Evolutionary conservation across 768 basidiomycete genomes (phyloP), one percentile per base, ranked within the genome.

Genomic region (Lentinula sp.): DNA sequence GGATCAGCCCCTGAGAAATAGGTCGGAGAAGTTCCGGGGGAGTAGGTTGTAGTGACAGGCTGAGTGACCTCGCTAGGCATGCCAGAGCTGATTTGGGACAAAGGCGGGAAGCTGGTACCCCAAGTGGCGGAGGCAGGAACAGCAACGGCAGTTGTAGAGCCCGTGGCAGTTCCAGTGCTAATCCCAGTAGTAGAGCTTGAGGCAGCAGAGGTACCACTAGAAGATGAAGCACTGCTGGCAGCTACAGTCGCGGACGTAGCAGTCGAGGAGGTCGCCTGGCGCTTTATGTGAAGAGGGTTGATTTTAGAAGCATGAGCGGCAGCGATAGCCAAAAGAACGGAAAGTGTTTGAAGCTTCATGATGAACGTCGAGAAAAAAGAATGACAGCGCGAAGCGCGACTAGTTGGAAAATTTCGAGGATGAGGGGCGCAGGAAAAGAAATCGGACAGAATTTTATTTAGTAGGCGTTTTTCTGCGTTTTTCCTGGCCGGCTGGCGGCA

Each of bases 11-110:
- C 87, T 35, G 82, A 66, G 45, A 18, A 51, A 88, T 74, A 1
- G 88, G 84, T 2, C 18, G 87, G 81, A 0, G 77, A 76, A 32
- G 85, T 82, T 1, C 91, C 91, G 45, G 85, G 71, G 0, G 80
- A 39, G 65, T 74, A 88, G 0, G 85, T 85, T 2, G 81, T 48
- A 70, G 83, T 75, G 16, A 83, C 73, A 1, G 82, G 68, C 1
- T 80, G 75, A 0, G 82, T 78, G 2, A 81, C 63, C 5, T 77
- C 76, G 5, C 81, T 73, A 4, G 87, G 73, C 85, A 88, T 88
- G 58, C 87, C 88, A 39, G 79, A 81, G 1, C 79, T 84, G 53
- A 91, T 83, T 56, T 73, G 74, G 23, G 74, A 79, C 50, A 91
- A 72, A 5, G 87, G 80, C 15, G 86, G 89, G 34, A 87, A 52